Evolutionary conservation across 225 moss, liverwort and hornwort genomes (phyloP), one percentile per base, ranked within the genome.

Genomic region (Lunularia cruciata): DNA sequence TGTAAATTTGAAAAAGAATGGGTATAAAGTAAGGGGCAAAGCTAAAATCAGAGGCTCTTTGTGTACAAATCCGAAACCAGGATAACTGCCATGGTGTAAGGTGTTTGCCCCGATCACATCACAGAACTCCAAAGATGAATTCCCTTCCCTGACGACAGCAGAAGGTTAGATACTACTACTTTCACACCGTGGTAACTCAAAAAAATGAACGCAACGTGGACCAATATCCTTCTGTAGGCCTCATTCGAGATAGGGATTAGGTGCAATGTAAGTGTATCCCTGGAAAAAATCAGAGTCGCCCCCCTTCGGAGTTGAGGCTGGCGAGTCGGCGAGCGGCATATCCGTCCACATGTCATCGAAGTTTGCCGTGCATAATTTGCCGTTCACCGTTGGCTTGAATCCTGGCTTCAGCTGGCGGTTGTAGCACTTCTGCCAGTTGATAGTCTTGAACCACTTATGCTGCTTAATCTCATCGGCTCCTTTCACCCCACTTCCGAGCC

Each of bases 311-410:
- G 98, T 98, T 3, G 88, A 87, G 28, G 93, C 93, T 47, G 98
- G 93, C 57, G 98, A 98, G 74, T 98, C 93, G 38, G 88, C 77
- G 5, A 77, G 79, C 10, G 98, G 93, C 75, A 93, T 49, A 34
- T 79, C 93, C 57, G 98, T 98, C 93, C 92, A 98, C 79, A 92
- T 92, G 59, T 98, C 96, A 70, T 98, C 98, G 54, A 98, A 98
- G 67, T 98, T 98, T 1, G 98, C 98, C 28, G 87, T 98, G 58
- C 98, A 98, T 16, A 83, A 77, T 64, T 86, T 89, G 78, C 98
- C 98, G 49, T 86, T 87, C 5, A 98, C 98, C 51, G 79, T 80
- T 6, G 98, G 98, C 47, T 85, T 83, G 68, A 98, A 98, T 69
- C 91, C 91, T 2, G 98, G 98, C 73, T 90, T 87, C 3, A 93